Conservation (phyloP, 805 yeast species). For the Lipomyces starkeyi region DNA sequence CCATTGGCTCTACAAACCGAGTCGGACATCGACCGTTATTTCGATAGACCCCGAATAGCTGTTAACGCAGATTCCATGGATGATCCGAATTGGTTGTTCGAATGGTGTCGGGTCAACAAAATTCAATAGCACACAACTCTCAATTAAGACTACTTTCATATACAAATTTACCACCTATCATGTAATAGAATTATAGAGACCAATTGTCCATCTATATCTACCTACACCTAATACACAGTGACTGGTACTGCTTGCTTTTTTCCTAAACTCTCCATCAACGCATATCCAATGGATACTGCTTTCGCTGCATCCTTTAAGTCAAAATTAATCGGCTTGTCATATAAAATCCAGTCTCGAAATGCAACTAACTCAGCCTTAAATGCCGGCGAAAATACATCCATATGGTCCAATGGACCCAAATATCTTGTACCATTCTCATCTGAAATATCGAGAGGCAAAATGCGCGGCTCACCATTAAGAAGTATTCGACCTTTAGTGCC, state of each 20-base stretch:
- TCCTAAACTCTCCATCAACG: slow-evolving; percentile 22
- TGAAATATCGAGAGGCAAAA: slow-evolving; percentile 25
- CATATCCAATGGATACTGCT: slow-evolving; percentile 35
- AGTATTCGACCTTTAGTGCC: slow-evolving; percentile 39
- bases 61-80: too few relatives aligned
- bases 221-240: too few relatives aligned
- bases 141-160: too few relatives aligned
- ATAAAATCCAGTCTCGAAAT: slow-evolving; percentile 43
- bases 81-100: too few relatives aligned
- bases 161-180: too few relatives aligned
- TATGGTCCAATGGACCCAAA: slow-evolving; percentile 26
- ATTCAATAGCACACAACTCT: too few relatives aligned
- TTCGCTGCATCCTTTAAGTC: slow-evolving; percentile 38
- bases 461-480: slow-evolving; percentile 35
- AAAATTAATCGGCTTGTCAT: slow-evolving; percentile 20
- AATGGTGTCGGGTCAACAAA: too few relatives aligned
- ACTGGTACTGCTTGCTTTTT: too few relatives aligned
- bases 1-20: neutral
- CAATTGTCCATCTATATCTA: too few relatives aligned
- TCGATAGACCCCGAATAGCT: too few relatives aligned
- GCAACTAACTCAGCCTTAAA: slow-evolving; percentile 29
- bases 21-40: neutral
- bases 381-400: slow-evolving; percentile 29
- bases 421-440: slow-evolving; percentile 31
- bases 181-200: too few relatives aligned